Conservation (phyloP, 129 eudicot species). For the Mikania micrantha region DNA sequence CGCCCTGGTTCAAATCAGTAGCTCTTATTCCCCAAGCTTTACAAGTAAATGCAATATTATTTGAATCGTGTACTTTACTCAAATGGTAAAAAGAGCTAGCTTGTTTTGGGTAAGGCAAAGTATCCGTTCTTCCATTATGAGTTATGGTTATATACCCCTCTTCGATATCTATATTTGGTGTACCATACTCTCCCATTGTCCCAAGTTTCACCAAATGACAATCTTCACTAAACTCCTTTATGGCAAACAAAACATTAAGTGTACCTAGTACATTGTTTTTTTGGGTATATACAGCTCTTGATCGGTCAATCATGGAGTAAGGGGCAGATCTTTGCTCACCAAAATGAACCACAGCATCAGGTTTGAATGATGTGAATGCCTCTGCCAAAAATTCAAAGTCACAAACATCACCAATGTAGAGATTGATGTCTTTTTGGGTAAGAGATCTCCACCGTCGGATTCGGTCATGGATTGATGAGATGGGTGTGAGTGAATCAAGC, state of each 20-base stretch:
- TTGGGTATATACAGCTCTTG: constrained; percentile 90
- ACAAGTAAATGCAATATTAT: constrained; percentile 91
- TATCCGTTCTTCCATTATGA: constrained; percentile 95
- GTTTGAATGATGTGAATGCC: constrained; percentile 78
- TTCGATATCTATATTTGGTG: constrained; percentile 97
- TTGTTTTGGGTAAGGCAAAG: constrained; percentile 98
- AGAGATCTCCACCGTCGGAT: constrained; percentile 82
- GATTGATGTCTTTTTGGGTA: constrained; percentile 63
- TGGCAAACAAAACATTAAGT: constrained; percentile 92
- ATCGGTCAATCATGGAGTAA: constrained; percentile 94
- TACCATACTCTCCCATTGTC: constrained; percentile 98
- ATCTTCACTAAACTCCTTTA: constrained; percentile 84
- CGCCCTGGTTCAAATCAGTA: constrained; percentile 94
- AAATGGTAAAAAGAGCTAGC: constrained; percentile 96
- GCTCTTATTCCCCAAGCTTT: constrained; percentile 99
- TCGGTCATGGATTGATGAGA: constrained; percentile 83
- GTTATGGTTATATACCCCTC: constrained; percentile 91
- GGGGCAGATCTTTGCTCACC: constrained; percentile 99
- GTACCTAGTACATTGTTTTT: constrained; percentile 95
- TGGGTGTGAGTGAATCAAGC: constrained; percentile 92
- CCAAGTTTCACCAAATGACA: constrained; percentile 97
- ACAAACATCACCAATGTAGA: constrained; percentile 84
- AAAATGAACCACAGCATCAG: constrained; percentile 92
- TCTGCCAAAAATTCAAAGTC: constrained; percentile 90
- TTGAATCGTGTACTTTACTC: constrained; percentile 96